Base-by-base conservation (phyloP, 1,139 yeast genomes). In the Spathaspora sp. region DNA sequence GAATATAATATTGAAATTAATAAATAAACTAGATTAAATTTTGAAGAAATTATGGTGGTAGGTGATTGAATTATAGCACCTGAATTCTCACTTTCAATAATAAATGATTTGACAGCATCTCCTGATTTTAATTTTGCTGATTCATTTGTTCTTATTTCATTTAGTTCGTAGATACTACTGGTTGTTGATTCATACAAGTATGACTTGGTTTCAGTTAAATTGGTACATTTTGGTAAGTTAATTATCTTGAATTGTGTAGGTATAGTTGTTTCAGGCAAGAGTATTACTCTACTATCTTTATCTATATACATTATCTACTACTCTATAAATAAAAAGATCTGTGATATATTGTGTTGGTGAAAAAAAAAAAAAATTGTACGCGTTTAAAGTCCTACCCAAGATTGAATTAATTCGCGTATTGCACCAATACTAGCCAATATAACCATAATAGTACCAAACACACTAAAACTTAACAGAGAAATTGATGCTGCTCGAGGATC, bases 401-500 rank as follows among this genome's bases (percentile, higher is more conserved):
- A 48, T 40, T 58, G 58, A 13, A 70, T 60, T 31, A 67, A 50
- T 10, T 59, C 60, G 45, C 69, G 51, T 4, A 70, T 57, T 11
- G 64, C 64, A 7, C 66, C 73, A 38, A 86, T 78, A 46, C 88
- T 83, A 13, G 88, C 81, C 65, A 87, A 56, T 7, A 87, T 72
- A 45, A 87, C 80, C 87, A 87, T 81, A 7, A 82, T 64, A 0
- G 91, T 82, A 11, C 95, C 95, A 60, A 81, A 87, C 17, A 84
- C 62, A 26, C 84, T 82, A 63, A 87, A 87, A 52, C 88, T 78
- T 56, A 87, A 72, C 7, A 86, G 78, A 49, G 89, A 81, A 75
- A 87, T 80, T 7, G 90, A 88, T 1, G 91, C 91, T 16, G 95
- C 93, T 52, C 95, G 69, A 4, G 95, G 89, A 56, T 86, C 91